Base-by-base conservation (phyloP, 345 rosid species). In the Pistacia atlantica region DNA sequence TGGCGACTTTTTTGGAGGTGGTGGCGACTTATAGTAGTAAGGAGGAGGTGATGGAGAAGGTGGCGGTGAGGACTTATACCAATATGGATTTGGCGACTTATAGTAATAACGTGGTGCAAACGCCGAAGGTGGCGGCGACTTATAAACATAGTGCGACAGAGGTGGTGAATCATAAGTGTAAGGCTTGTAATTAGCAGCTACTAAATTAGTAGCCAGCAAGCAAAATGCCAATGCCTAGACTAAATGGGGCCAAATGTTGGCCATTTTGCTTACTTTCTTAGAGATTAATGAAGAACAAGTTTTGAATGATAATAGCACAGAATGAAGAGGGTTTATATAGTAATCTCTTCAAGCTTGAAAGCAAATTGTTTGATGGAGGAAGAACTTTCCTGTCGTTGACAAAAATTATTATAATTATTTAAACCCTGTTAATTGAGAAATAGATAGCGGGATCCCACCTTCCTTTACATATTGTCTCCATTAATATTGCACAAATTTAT, bases 181-280 rank as follows among this genome's bases (percentile, higher is more conserved):
- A 25, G 25, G 25, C 17, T 8, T 3, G 45, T 4, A 42, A 42
- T 75, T 55, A 11, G 84, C 82, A 42, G 64, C 69, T 56, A 65
- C 86, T 42, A 42, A 42, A 62, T 38, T 72, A 11, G 78, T 79
- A 35, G 80, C 78, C 1, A 79, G 6, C 59, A 81, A 69, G 57
- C 80, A 63, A 35, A 83, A 22, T 54, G 85, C 85, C 67, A 83
- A 71, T 48, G 83, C 80, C 72, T 22, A 69, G 17, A 66, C 33
- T 5, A 86, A 56, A 37, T 48, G 73, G 37, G 77, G 82, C 86
- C 82, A 81, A 64, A 68, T 35, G 22, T 64, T 85, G 83, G 71
- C 71, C 71, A 67, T 67, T 2, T 48, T 2, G 9, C 42, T 3
- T 48, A 11, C 25, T 25, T 54, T 5, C 28, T 12, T 66, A 12